Evolutionary conservation across 208 protist species (phyloP), one percentile per base, ranked within the genome.

Genomic region (Acanthamoeba royreba): DNA sequence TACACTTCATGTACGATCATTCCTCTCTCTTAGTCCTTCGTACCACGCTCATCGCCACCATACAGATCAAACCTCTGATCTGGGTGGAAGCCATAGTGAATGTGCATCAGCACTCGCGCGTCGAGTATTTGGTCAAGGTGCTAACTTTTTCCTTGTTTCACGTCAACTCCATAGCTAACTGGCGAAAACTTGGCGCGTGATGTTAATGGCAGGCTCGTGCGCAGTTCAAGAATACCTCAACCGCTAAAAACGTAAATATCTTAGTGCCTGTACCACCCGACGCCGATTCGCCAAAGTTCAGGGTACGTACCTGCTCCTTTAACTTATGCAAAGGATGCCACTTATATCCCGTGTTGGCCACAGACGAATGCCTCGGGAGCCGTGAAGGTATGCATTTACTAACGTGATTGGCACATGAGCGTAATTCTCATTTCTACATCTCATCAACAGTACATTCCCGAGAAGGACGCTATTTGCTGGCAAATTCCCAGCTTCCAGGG

Each of bases 261-360:
- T 95, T 98, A 72, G 98, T 99, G 33, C 99, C 99, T 17, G 99
- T 99, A 28, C 99, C 99, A 35, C 96, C 97, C 19, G 99, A 99
- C 96, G 98, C 98, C 7, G 98, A 99, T 95, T 97, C 97, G 61
- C 99, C 99, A 8, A 98, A 98, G 89, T 99, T 99, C 87, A 98
- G 98, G 79, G 97, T 96, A 74, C 77, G 52, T 61, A 61, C 52
- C 25, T 61, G 25, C 66, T 33, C 47, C 94, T 40, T 69, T 66
- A 25, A 69, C n/a, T 22, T 25, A n/a, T 17, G 83, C 25, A 69
- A 69, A 22, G 33, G 17, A 77, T n/a, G n/a, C n/a, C n/a, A n/a
- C n/a, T n/a, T n/a, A n/a, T n/a, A n/a, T n/a, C n/a, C n/a, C n/a
- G n/a, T n/a, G n/a, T n/a, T n/a, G n/a, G n/a, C n/a, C n/a, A n/a